These are phyloP conservation scores for Laetiporus sulphureus DNA, from an alignment of 1,284 basidiomycete genomes.

Conservation along the genomic window DNA sequence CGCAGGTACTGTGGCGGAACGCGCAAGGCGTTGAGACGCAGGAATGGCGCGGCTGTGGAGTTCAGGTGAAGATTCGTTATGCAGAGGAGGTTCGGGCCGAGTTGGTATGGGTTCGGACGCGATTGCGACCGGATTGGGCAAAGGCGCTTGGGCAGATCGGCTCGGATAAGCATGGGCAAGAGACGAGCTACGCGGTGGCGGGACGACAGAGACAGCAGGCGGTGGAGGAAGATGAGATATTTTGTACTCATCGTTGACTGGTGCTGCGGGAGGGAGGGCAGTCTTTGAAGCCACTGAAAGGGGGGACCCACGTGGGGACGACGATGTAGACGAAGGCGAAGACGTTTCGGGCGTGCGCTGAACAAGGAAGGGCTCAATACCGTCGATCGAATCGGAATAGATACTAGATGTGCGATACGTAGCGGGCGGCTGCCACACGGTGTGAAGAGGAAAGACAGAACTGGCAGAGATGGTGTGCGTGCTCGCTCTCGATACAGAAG, in stretches of 20 bases:
- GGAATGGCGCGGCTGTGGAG: slow-evolving; percentile 13
- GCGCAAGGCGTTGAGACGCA: slow-evolving; percentile 15
- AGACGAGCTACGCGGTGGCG: slow-evolving; percentile 5
- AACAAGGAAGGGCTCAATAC: slow-evolving; percentile 12
- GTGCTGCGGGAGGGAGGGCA: neutral
- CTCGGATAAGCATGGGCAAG: slow-evolving; percentile 3
- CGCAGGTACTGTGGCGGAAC: slow-evolving; percentile 15
- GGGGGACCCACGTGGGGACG: slow-evolving; percentile 5
- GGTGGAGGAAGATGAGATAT: neutral
- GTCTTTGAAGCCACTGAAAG: neutral
- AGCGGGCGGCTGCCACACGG: slow-evolving; percentile 10
- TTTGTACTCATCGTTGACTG: neutral
- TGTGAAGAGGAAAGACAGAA: slow-evolving; percentile 3
- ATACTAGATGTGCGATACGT: slow-evolving; percentile 9
- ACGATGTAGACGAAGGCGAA: slow-evolving; percentile 9
- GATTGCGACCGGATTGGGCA: neutral
- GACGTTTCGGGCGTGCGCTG: slow-evolving; percentile 15
- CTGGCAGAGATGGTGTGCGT: slow-evolving; percentile 5
- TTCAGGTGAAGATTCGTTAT: slow-evolving; percentile 22
- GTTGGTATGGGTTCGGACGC: neutral
- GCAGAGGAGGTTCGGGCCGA: slow-evolving; percentile 13
- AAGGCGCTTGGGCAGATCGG: neutral
- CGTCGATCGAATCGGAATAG: slow-evolving; percentile 14
- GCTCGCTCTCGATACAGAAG: neutral
- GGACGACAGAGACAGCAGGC: neutral